These are phyloP conservation scores for Yamadazyma nakazawae DNA, from an alignment of 805 yeast genomes.

Conservation along the genomic window DNA sequence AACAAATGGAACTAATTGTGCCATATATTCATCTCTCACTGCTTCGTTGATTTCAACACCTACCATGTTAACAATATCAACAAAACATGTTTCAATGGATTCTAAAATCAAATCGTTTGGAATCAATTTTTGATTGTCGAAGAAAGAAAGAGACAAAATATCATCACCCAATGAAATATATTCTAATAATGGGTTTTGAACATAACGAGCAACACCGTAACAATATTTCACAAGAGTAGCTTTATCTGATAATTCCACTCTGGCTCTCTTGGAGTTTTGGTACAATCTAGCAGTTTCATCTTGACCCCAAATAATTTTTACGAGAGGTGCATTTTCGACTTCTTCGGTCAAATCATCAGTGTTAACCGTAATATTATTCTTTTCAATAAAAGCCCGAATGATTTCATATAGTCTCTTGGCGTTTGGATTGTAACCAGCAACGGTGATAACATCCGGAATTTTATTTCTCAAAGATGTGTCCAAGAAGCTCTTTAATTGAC, in stretches of 20 bases:
- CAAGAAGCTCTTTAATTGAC: slow-evolving; percentile 65
- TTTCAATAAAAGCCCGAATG: slow-evolving; percentile 53
- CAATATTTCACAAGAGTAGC: slow-evolving; percentile 79
- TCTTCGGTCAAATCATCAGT: slow-evolving; percentile 39
- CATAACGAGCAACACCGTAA: slow-evolving; percentile 85
- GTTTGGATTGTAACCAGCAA: slow-evolving; percentile 82
- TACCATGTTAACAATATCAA: slow-evolving; percentile 84
- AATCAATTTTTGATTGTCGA: slow-evolving; percentile 69
- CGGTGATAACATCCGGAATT: slow-evolving; percentile 83
- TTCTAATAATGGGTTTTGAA: slow-evolving; percentile 90
- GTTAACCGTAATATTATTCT: slow-evolving; percentile 51
- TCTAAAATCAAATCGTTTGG: slow-evolving; percentile 59
- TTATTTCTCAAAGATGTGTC: slow-evolving; percentile 51
- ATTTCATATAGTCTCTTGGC: slow-evolving; percentile 59
- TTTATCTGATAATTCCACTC: slow-evolving; percentile 77
- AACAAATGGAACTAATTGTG: slow-evolving; percentile 69
- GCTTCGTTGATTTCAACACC: slow-evolving; percentile 95
- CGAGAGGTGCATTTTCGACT: slow-evolving; percentile 45
- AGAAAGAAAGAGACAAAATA: slow-evolving; percentile 62
- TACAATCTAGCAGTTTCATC: slow-evolving; percentile 91
- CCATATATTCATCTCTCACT: slow-evolving; percentile 67
- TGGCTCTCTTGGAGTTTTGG: slow-evolving; percentile 75
- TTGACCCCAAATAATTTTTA: slow-evolving; percentile 77
- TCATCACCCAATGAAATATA: slow-evolving; percentile 80
- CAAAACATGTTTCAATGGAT: slow-evolving; percentile 77